Conservation (phyloP, 192 early-diverging fungal species). For the Coemansia sp. region DNA sequence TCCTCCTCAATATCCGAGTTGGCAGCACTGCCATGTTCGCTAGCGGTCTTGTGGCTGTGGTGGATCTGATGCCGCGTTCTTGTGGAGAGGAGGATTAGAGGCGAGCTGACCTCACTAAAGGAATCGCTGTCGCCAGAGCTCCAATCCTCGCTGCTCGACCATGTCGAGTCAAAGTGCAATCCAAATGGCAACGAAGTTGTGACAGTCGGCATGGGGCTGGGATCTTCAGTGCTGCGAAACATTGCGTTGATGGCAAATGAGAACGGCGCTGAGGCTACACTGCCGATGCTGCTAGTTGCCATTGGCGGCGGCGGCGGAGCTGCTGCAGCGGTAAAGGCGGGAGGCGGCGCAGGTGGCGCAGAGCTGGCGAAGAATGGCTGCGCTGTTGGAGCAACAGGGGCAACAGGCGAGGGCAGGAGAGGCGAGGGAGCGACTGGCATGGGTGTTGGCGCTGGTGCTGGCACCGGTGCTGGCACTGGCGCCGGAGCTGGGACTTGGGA, state of each 20-base stretch:
- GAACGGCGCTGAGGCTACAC: slow-evolving; percentile 11
- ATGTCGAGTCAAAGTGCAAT: slow-evolving; percentile 30
- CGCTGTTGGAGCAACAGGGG: not conserved
- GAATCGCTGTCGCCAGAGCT: slow-evolving; percentile 2
- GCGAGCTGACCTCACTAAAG: not conserved
- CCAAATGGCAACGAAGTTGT: slow-evolving; percentile 38
- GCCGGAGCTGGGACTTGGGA: slow-evolving; percentile 2
- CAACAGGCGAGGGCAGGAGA: not conserved
- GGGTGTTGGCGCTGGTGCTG: slow-evolving; percentile 10
- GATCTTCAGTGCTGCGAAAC: slow-evolving; percentile 9
- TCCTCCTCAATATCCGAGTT: slow-evolving; percentile 25
- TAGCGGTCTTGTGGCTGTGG: slow-evolving; percentile 6
- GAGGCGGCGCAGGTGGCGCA: not conserved
- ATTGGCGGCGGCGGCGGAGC: not conserved
- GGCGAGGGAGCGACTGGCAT: not conserved
- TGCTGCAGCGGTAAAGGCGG: not conserved
- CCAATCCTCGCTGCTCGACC: not conserved
- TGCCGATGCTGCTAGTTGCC: not conserved
- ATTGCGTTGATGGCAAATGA: slow-evolving; percentile 45
- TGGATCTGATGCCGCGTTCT: not conserved
- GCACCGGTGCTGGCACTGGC: slow-evolving; percentile 7
- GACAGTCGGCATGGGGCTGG: not conserved
- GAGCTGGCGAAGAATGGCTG: not conserved
- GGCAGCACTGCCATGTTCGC: slow-evolving; percentile 3
- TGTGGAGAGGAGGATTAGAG: not conserved